Evolutionary conservation across 176 grass and related monocot species (phyloP).

Genomic region (Bolboschoenus planiculmis): DNA sequence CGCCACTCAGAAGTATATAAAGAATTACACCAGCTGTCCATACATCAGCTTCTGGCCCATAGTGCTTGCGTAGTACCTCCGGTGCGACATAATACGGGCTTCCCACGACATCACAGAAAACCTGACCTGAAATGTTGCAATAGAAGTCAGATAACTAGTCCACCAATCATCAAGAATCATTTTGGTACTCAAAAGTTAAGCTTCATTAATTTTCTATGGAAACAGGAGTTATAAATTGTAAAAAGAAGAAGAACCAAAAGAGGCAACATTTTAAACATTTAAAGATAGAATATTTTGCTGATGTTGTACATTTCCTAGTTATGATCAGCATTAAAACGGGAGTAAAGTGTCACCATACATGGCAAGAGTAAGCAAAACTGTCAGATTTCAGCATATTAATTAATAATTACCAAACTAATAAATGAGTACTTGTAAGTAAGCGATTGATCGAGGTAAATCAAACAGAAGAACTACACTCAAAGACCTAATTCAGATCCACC

Average conservation of each 20-base stretch:
- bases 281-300: not conserved
- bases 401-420: not conserved
- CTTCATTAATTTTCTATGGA: not conserved
- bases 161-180: constrained; percentile 1
- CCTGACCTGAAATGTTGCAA: constrained; percentile 43
- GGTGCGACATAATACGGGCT: constrained; percentile 92
- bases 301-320: not conserved
- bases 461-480: not conserved
- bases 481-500: not conserved
- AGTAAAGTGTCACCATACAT: not conserved
- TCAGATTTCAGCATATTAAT: not conserved
- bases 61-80: constrained; percentile 65
- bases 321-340: not conserved
- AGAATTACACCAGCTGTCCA: constrained; percentile 93
- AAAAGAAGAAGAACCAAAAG: not conserved
- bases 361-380: not conserved
- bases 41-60: constrained; percentile 82
- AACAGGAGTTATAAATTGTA: not conserved
- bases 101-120: constrained; percentile 81
- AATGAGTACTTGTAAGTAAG: not conserved
- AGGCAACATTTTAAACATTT: not conserved
- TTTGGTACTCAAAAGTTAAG: not conserved
- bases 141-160: not conserved
- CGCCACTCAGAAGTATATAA: constrained; percentile 78
- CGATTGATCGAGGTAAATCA: not conserved